Evolutionary conservation across 2,329 filamentous ascomycete genomes (phyloP).

Genomic region (Neofusicoccum laricinum): DNA sequence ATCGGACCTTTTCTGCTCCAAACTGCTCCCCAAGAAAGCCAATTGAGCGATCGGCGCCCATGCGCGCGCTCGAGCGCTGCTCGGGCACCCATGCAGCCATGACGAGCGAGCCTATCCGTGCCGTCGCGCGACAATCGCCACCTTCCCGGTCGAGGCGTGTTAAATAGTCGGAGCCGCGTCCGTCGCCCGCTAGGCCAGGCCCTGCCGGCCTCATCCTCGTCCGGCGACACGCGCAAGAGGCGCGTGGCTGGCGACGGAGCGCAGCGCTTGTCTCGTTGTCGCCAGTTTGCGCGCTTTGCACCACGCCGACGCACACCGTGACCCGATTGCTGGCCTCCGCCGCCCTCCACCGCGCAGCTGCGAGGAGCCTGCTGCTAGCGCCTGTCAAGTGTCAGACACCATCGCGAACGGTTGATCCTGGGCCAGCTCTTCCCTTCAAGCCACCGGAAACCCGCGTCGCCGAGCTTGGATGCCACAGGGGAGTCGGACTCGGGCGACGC

Average conservation of each 20-base stretch:
- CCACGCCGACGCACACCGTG: background rate
- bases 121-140: conserved; percentile 1
- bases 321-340: background rate
- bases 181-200: background rate
- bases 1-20: conserved; percentile 3
- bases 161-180: conserved; percentile 6
- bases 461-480: background rate
- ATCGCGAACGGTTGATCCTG: background rate
- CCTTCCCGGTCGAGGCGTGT: background rate
- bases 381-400: background rate
- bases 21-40: background rate
- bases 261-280: background rate
- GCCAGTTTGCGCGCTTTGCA: background rate
- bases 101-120: background rate
- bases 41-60: background rate
- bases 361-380: background rate
- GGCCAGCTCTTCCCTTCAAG: background rate
- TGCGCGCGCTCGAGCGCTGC: background rate
- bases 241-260: background rate
- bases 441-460: conserved; percentile 1
- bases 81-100: background rate
- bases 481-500: background rate
- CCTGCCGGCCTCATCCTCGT: background rate
- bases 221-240: background rate
- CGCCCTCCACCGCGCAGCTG: background rate